Conservation (phyloP, 495 filamentous ascomycete species). For the Usnea hakonensis region DNA sequence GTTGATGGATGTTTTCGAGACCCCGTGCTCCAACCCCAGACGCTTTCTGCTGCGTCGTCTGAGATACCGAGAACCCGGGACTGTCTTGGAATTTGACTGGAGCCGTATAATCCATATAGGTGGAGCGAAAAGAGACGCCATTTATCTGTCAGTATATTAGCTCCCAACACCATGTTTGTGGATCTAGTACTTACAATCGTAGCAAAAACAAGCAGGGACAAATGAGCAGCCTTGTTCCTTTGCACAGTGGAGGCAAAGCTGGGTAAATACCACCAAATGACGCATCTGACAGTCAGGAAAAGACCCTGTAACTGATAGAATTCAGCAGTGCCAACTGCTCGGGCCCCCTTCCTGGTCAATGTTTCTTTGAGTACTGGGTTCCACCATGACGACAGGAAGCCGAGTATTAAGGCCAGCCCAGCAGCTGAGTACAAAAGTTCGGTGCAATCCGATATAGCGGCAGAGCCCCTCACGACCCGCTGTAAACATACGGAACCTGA, state of each 20-base stretch:
- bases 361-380: slow-evolving; percentile 62
- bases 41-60: slow-evolving; percentile 28
- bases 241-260: slow-evolving; percentile 43
- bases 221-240: slow-evolving; percentile 35
- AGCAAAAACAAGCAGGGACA: slow-evolving; percentile 31
- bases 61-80: slow-evolving; percentile 30
- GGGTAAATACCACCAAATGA: slow-evolving; percentile 39
- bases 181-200: slow-evolving; percentile 47
- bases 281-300: slow-evolving; percentile 48
- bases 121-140: slow-evolving; percentile 40
- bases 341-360: slow-evolving; percentile 52
- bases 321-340: slow-evolving; percentile 55
- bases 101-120: slow-evolving; percentile 48
- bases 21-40: slow-evolving; percentile 17
- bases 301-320: slow-evolving; percentile 65
- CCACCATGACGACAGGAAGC: slow-evolving; percentile 62
- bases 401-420: slow-evolving; percentile 42
- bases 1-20: slow-evolving; percentile 17
- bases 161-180: slow-evolving; percentile 1
- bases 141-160: slow-evolving; percentile 26
- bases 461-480: slow-evolving; percentile 22
- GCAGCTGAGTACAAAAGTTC: slow-evolving; percentile 35
- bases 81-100: slow-evolving; percentile 49
- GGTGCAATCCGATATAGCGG: slow-evolving; percentile 27
- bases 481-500: slow-evolving; percentile 29